These are phyloP conservation scores for Pezicula carpinea DNA, from an alignment of 2,329 filamentous ascomycete genomes.

Conservation along the genomic window DNA sequence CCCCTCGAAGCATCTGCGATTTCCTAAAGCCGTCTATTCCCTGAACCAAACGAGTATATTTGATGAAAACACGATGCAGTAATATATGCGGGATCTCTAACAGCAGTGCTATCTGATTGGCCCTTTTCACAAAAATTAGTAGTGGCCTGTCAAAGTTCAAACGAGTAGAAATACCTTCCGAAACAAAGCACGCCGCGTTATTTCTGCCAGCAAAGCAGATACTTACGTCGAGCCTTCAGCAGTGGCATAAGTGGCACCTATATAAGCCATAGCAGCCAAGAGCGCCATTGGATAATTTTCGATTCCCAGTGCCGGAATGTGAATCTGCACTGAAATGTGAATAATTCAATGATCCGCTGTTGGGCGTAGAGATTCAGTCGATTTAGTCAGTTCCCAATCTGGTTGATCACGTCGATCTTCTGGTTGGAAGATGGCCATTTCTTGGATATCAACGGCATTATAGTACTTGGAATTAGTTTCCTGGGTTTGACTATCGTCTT, in stretches of 20 bases:
- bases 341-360: background rate
- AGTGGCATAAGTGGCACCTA: conserved; percentile 1
- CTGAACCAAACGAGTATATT: conserved; percentile 1
- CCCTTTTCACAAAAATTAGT: background rate
- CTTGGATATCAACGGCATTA: background rate
- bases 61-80: conserved; percentile 3
- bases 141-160: background rate
- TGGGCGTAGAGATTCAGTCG: background rate
- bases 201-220: conserved; percentile 2
- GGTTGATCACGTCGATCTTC: background rate
- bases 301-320: background rate
- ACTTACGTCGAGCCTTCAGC: conserved; percentile 1
- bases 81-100: conserved; percentile 2
- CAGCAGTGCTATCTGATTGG: conserved; percentile 1
- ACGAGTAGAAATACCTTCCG: background rate
- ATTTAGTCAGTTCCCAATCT: background rate
- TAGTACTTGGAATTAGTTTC: background rate
- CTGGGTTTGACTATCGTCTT: background rate
- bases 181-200: conserved; percentile 1
- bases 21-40: conserved; percentile 3
- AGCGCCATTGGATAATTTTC: conserved; percentile 2
- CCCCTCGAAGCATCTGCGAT: conserved; percentile 3
- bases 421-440: background rate
- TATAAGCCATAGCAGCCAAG: conserved; percentile 2
- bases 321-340: background rate